These are phyloP conservation scores for bread wheat (Triticum aestivum) DNA, from an alignment of 176 grass and related monocot genomes.

Conservation along the genomic window DNA sequence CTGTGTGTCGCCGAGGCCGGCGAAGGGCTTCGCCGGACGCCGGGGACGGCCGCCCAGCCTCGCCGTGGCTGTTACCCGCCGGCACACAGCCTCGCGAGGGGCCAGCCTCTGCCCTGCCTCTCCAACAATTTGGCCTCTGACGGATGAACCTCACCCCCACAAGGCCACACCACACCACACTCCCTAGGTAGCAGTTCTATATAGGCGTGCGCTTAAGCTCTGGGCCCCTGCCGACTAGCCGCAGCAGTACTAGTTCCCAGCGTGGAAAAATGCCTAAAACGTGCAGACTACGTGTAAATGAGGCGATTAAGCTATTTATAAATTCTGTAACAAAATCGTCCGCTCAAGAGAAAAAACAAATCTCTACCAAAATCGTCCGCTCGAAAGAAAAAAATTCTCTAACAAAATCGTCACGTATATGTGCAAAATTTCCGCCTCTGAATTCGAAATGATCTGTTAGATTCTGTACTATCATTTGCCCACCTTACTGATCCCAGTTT, in stretches of 20 bases:
- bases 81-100: slow-evolving; percentile 14
- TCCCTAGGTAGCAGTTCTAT: not conserved
- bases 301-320: too few species aligned
- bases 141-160: not conserved
- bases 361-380: too few species aligned
- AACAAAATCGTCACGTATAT: too few species aligned
- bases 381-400: too few species aligned
- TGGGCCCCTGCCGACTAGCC: too few species aligned
- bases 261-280: not conserved
- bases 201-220: not conserved
- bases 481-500: not conserved
- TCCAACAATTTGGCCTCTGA: not conserved
- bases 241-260: too few species aligned
- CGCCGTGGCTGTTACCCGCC: slow-evolving; percentile 33
- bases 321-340: too few species aligned
- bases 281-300: not conserved
- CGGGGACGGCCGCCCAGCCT: slow-evolving; percentile 30
- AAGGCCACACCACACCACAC: not conserved
- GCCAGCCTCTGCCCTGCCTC: not conserved
- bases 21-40: slow-evolving; percentile 28
- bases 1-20: not conserved
- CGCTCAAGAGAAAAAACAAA: too few species aligned
- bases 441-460: not conserved
- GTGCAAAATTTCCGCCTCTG: too few species aligned
- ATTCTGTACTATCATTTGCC: too few species aligned